phyloP scores from a whole-genome alignment of 306 rosid species.

The Vicia villosa region DNA sequence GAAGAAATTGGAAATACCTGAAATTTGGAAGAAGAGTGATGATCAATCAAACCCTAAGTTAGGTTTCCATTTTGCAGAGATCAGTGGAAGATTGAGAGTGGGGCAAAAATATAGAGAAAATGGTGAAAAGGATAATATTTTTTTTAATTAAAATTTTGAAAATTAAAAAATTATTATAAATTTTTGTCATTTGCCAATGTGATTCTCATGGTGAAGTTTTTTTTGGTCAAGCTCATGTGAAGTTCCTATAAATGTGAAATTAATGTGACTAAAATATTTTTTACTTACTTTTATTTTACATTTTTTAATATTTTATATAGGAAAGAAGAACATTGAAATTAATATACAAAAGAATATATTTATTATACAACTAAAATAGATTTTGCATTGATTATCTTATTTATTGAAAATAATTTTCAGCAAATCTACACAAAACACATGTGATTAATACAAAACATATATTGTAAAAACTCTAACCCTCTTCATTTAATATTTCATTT shows the following conservation, averaged over 20 bases:
- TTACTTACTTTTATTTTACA: background rate
- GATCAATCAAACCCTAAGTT: constrained; percentile 39
- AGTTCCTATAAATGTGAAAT: background rate
- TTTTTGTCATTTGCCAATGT: constrained; percentile 19
- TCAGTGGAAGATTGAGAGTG: constrained; percentile 37
- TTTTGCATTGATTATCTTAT: too few relatives aligned
- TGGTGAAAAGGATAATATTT: constrained; percentile 24
- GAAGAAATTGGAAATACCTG: constrained; percentile 1
- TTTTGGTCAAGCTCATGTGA: too few relatives aligned
- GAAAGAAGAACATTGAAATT: too few relatives aligned
- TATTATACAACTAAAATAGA: background rate
- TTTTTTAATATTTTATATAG: background rate
- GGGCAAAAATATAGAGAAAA: background rate
- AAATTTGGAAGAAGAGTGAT: constrained; percentile 16
- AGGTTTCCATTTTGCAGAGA: constrained; percentile 25
- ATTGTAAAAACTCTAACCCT: too few relatives aligned
- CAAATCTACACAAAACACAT: too few relatives aligned
- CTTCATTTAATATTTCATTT: too few relatives aligned
- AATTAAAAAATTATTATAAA: background rate
- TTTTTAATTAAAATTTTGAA: background rate
- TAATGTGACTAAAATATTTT: background rate
- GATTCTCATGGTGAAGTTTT: constrained; percentile 31
- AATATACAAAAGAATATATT: too few relatives aligned
- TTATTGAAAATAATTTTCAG: too few relatives aligned
- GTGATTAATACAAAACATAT: too few relatives aligned